These are phyloP conservation scores for Colletotrichum sp. DNA, from an alignment of 2,329 filamentous ascomycete species.

Conservation along the genomic window DNA sequence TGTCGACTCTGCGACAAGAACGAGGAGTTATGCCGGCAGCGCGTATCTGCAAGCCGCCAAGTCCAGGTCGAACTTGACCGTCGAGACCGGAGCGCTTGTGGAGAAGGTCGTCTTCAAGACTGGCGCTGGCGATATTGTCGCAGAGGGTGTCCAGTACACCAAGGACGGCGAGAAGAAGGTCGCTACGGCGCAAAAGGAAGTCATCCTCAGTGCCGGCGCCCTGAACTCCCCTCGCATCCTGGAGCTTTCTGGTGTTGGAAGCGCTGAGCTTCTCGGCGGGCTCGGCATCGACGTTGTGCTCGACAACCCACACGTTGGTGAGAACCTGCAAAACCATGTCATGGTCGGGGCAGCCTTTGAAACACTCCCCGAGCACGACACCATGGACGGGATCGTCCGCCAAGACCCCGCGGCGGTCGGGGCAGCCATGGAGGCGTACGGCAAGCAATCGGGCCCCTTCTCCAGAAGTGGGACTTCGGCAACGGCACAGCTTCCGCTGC, in stretches of 20 bases:
- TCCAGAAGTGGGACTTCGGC: constrained; percentile 23
- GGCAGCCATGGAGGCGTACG: constrained; percentile 27
- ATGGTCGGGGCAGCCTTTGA: constrained; percentile 27
- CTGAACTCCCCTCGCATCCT: constrained; percentile 48
- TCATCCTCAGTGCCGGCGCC: constrained; percentile 47
- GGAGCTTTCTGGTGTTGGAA: constrained; percentile 47
- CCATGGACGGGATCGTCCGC: constrained; percentile 26
- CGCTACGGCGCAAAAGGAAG: constrained; percentile 37
- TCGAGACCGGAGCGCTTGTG: constrained; percentile 27
- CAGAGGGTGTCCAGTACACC: constrained; percentile 25
- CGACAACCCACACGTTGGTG: constrained; percentile 41
- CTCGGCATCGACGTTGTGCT: constrained; percentile 34
- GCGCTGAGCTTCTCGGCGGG: constrained; percentile 34
- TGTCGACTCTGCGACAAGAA: constrained; percentile 28
- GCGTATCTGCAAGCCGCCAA: constrained; percentile 26
- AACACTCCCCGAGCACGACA: constrained; percentile 24
- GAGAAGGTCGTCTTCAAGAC: constrained; percentile 29
- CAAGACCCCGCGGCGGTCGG: constrained; percentile 22
- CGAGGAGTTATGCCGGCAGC: constrained; percentile 28
- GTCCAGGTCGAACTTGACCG: constrained; percentile 26
- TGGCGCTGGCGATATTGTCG: constrained; percentile 9
- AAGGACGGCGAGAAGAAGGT: constrained; percentile 18
- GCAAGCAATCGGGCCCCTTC: constrained; percentile 25
- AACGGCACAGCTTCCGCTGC: constrained; percentile 27
- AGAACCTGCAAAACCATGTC: constrained; percentile 42